Evolutionary conservation across 2,329 filamentous ascomycete species (phyloP).

Genomic region (Ploettnerulaceae sp.): DNA sequence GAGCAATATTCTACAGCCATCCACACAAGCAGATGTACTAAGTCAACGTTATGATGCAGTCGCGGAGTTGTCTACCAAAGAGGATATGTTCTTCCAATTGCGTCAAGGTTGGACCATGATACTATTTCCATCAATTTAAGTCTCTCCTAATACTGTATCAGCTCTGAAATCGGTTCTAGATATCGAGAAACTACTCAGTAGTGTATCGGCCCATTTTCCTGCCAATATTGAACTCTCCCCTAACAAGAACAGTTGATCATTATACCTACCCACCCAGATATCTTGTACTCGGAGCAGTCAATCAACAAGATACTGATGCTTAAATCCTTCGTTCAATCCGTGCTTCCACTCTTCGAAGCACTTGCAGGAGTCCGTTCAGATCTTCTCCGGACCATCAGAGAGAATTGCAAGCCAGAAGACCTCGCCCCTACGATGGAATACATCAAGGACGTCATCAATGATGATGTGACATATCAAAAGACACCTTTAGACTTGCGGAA

Average conservation of each 20-base stretch:
- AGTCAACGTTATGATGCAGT: slow-evolving; percentile 73
- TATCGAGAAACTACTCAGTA: slow-evolving; percentile 73
- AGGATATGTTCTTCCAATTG: slow-evolving; percentile 77
- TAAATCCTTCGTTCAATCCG: slow-evolving; percentile 71
- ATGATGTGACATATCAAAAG: slow-evolving; percentile 72
- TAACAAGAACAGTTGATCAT: slow-evolving; percentile 61
- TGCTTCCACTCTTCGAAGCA: slow-evolving; percentile 63
- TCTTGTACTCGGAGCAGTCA: slow-evolving; percentile 70
- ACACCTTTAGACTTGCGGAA: slow-evolving; percentile 82
- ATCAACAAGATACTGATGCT: slow-evolving; percentile 84
- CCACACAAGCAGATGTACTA: slow-evolving; percentile 65
- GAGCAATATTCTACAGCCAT: slow-evolving; percentile 84
- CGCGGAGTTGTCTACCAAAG: slow-evolving; percentile 73
- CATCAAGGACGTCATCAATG: slow-evolving; percentile 69
- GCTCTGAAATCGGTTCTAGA: slow-evolving; percentile 73
- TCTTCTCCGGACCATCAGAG: slow-evolving; percentile 62
- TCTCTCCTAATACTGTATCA: slow-evolving; percentile 29
- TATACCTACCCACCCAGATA: slow-evolving; percentile 59
- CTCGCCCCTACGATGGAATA: slow-evolving; percentile 56
- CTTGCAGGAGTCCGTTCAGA: slow-evolving; percentile 59
- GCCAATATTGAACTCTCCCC: too few relatives aligned
- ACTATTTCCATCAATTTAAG: background rate
- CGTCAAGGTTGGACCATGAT: slow-evolving; percentile 59
- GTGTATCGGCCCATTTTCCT: too few relatives aligned
- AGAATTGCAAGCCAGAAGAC: slow-evolving; percentile 61